phyloP scores from a whole-genome alignment of 2,329 filamentous ascomycete genomes.

The Calcarisporium arbuscula region DNA sequence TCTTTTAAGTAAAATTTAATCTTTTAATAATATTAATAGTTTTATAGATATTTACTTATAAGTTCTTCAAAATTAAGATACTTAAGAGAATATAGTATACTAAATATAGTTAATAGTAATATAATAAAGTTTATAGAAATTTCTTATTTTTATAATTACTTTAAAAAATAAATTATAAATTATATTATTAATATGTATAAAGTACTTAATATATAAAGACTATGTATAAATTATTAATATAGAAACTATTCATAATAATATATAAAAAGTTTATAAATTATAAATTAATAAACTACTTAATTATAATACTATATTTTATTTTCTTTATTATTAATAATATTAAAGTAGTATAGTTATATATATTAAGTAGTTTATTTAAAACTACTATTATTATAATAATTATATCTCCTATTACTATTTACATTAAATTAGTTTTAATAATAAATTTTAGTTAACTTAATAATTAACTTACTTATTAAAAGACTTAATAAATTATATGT shows the following conservation, averaged over 20 bases:
- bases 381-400: not conserved
- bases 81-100: too few relatives aligned
- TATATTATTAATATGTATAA: not conserved
- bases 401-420: not conserved
- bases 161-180: not conserved
- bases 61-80: too few relatives aligned
- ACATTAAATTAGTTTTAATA: not conserved
- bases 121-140: not conserved
- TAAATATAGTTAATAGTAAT: not conserved
- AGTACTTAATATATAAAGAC: not conserved
- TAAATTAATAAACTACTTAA: slow-evolving; percentile 1
- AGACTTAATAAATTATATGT: not conserved
- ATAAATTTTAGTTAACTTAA: not conserved
- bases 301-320: not conserved
- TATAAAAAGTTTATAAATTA: not conserved
- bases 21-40: too few relatives aligned
- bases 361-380: not conserved
- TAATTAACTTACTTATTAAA: not conserved
- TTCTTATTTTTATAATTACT: too few relatives aligned
- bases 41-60: too few relatives aligned
- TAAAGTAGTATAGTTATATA: not conserved
- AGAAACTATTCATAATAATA: not conserved
- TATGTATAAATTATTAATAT: not conserved
- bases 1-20: too few relatives aligned
- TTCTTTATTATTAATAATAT: not conserved